Base-by-base conservation (phyloP, 78 protist species). In the slime mould (Dictyostelium discoideum) region DNA sequence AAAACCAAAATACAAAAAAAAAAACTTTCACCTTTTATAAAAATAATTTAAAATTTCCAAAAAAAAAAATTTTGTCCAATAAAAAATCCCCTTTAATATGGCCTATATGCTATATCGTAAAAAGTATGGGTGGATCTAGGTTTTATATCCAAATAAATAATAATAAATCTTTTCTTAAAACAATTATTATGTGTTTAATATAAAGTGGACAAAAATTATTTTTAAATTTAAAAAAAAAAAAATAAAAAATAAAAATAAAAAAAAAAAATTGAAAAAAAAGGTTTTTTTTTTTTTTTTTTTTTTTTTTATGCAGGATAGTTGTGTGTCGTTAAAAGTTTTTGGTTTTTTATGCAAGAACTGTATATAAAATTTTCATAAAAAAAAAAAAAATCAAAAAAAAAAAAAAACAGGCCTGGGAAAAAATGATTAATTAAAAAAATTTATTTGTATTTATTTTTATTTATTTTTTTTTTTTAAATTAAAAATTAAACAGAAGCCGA, bases 111-210 rank as follows among this genome's bases (percentile, higher is more conserved):
- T 54, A 16, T 54, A 54, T 54, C 16, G 65, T 54, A 8, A 50
- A 50, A 54, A 7, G 76, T 67, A 9, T 67, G 76, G 8, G 9
- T 26, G 6, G 3, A 9, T 2, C n/a, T 1, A 24, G 26, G 8
- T 67, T 22, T 67, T 67, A 67, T 67, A 67, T 67, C n/a, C 76
- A 67, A 67, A 67, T n/a, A 54, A 67, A 67, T 67, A 67, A 67
- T 26, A 24, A 67, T 67, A 9, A 67, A 67, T 67, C 3, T 67
- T 67, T 24, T 11, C 24, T 9, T 20, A 24, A 24, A 67, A 67
- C 76, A 24, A 67, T 67, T 67, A 54, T 54, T 54, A 54, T 54
- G 65, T 54, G 65, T 54, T 54, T 54, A 16, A 54, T 54, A 54
- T 54, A 54, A 54, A 54, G 65, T 54, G 65, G 65, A 54, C 76